Base-by-base conservation (phyloP, 192 early-diverging fungal genomes). In the Rhizophagus sp. region DNA sequence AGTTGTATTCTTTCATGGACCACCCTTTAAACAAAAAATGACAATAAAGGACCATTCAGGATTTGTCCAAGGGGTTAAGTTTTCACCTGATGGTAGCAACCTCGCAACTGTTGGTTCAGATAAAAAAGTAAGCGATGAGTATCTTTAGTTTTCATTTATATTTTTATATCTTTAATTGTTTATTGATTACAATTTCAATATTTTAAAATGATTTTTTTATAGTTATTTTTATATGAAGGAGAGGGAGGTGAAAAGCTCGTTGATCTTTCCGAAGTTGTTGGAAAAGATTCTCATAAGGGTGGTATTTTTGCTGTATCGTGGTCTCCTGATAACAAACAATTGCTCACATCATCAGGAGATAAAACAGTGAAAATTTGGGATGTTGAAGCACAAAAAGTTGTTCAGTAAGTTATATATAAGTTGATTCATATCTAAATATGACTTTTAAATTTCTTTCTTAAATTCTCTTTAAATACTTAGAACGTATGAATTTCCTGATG, bases 291-390 rank as follows among this genome's bases (percentile, higher is more conserved):
- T 30, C 98, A 99, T 74, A 88, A 86, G 1, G 97, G 97, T 62
- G 87, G 93, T 63, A 90, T 99, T 61, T 97, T 90, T 80, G 92
- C 95, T 7, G 86, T 96, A 36, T 88, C 94, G 0, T 99, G 97
- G 97, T 96, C 93, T 78, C 88, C 93, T 47, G 96, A 98, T 66
- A 89, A 90, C 70, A 86, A 80, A 39, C 86, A 89, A 71, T 66
- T 99, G 19, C 67, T 97, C 78, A 93, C 96, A 47, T 93, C 93
- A 25, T 94, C 95, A 30, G 95, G 90, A 33, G 98, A 99, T 82
- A 84, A 86, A 70, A 97, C 96, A 17, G 91, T 89, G 79, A 95
- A 95, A 87, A 86, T 99, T 71, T 99, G 97, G 97, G 96, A 99
- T 83, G 82, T 98, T 1, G 89, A 86, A 30, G 81, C 87, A 3